Evolutionary conservation across 768 basidiomycete genomes (phyloP).

Genomic region (Astraeus odoratus): DNA sequence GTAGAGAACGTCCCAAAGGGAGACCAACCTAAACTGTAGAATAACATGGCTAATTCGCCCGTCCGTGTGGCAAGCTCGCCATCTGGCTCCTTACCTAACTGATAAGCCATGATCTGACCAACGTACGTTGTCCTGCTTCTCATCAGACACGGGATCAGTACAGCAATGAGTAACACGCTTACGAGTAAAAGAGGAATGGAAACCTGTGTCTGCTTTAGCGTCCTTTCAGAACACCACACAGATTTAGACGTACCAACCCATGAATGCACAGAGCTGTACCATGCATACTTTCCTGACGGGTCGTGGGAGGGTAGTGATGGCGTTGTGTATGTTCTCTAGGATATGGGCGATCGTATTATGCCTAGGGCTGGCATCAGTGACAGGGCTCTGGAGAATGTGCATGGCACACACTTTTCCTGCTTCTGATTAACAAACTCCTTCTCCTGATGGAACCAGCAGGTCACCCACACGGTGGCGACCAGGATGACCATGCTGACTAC

Average conservation of each 20-base stretch:
- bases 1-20: not conserved
- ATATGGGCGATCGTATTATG: slow-evolving; percentile 62
- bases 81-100: slow-evolving; percentile 68
- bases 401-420: slow-evolving; percentile 33
- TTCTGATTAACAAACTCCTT: slow-evolving; percentile 49
- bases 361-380: not conserved
- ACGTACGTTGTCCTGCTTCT: slow-evolving; percentile 80
- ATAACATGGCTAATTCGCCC: slow-evolving; percentile 83
- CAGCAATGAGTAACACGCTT: slow-evolving; percentile 18
- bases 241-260: slow-evolving; percentile 69
- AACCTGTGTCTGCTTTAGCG: slow-evolving; percentile 47
- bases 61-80: slow-evolving; percentile 76
- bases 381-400: not conserved
- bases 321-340: slow-evolving; percentile 68
- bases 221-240: not conserved
- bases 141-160: not conserved
- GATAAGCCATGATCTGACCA: slow-evolving; percentile 88
- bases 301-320: slow-evolving; percentile 69
- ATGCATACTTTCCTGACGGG: slow-evolving; percentile 86
- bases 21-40: slow-evolving; percentile 75
- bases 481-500: slow-evolving; percentile 77
- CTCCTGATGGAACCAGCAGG: slow-evolving; percentile 82
- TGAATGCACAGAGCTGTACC: slow-evolving; percentile 92
- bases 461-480: slow-evolving; percentile 76
- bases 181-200: slow-evolving; percentile 92